Base-by-base conservation (phyloP, 176 grass and related monocot species). In the Aegilops sharonensis region DNA sequence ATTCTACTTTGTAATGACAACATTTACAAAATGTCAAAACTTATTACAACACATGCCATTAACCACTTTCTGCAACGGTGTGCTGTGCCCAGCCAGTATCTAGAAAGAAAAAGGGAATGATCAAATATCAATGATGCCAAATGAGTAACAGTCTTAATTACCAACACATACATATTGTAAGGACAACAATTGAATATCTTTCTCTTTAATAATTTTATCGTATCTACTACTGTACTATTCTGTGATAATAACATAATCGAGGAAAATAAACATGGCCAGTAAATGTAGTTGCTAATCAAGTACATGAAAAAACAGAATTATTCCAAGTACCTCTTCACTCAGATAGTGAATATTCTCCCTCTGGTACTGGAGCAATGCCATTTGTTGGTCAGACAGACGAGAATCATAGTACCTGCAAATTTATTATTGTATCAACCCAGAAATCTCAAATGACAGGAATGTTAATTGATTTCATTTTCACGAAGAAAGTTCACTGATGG, bases 301-400 rank as follows among this genome's bases (percentile, higher is more conserved):
- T 31, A 31, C 30, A 27, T 27, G 27, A 27, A 62, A 61, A 62
- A 24, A 24, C 14, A 70, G 21, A 3, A 8, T 61, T 63, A 18
- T 72, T 89, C 5, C 37, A 29, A 73, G 24, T 92, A 98, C 96
- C 94, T 98, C 96, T 83, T 98, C 96, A 35, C 94, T 98, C 92
- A 98, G 76, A 78, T 91, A 98, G 86, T 98, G 96, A 86, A 98
- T 92, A 61, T 98, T 98, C 87, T 98, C 93, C 87, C 90, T 89
- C 87, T 98, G 96, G 79, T 98, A 98, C 79, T 92, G 96, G 68
- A 98, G 90, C 56, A 98, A 85, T 23, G 92, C 96, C 96, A 95
- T 98, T 86, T 98, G 96, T 87, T 98, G 96, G 52, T 98, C 96
- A 78, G 96, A 98, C 82, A 98, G 84, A 52, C 80, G 86, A 18